These are phyloP conservation scores for Avicennia marina DNA, from an alignment of 257 asterid genomes.

Conservation along the genomic window DNA sequence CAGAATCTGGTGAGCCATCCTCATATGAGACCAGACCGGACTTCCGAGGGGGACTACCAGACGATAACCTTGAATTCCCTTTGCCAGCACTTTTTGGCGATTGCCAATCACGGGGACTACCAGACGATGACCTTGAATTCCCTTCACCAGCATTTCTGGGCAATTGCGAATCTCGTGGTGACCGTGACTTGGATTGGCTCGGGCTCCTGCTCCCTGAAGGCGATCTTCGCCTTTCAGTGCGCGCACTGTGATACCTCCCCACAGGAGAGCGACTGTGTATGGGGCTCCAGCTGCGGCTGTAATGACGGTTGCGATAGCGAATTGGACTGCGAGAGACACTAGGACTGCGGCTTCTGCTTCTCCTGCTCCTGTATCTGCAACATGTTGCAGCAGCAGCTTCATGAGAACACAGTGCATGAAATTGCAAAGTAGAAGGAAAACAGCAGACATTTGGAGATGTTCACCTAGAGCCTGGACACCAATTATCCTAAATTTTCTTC, in stretches of 20 bases:
- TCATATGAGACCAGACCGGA: conserved; percentile 75
- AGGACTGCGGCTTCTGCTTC: conserved; percentile 75
- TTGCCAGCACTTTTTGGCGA: conserved; percentile 48
- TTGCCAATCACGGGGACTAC: conserved; percentile 40
- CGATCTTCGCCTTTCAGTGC: conserved; percentile 40
- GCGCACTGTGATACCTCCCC: conserved; percentile 57
- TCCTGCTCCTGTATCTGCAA: conserved; percentile 75
- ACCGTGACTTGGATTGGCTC: no score
- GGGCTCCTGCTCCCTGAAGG: conserved; percentile 54
- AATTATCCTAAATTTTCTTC: no score
- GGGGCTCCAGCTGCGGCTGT: conserved; percentile 62
- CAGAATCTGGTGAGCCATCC: conserved; percentile 75
- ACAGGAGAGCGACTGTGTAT: conserved; percentile 64
- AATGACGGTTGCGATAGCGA: conserved; percentile 70
- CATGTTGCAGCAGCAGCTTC: background rate
- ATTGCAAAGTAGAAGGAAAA: no score
- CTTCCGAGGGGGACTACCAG: conserved; percentile 61
- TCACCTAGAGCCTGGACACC: no score
- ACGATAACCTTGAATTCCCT: conserved; percentile 51
- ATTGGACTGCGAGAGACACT: conserved; percentile 83
- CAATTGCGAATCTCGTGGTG: no score
- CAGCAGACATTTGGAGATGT: no score
- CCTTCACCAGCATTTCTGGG: no score
- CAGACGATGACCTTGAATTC: no score
- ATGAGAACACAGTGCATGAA: no score